Conservation (phyloP, 192 early-diverging fungal genomes). For the Cetraspora pellucida region DNA sequence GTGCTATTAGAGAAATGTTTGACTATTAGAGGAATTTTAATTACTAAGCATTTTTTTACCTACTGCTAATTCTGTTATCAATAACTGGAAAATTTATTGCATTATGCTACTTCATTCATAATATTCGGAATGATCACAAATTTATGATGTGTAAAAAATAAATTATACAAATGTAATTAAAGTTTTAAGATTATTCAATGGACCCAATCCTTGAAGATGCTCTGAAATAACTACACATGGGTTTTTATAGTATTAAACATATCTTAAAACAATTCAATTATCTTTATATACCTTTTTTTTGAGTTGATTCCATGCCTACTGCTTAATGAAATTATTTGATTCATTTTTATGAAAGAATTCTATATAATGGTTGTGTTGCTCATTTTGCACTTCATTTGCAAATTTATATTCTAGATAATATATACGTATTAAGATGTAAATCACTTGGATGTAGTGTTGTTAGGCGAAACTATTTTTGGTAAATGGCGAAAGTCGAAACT, state of each 20-base stretch:
- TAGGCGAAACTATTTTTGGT: too few relatives aligned
- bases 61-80: background rate
- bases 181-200: constrained; percentile 18
- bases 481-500: too few relatives aligned
- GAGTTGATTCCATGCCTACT: constrained; percentile 2
- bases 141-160: background rate
- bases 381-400: background rate
- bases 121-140: background rate
- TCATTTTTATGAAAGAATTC: background rate
- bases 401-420: background rate
- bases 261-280: constrained; percentile 3
- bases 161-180: background rate
- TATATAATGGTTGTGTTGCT: background rate
- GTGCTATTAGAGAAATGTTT: background rate
- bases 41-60: background rate
- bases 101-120: background rate
- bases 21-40: constrained; percentile 1
- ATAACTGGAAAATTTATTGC: background rate
- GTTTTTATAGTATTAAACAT: constrained; percentile 15
- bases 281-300: constrained; percentile 12
- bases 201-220: constrained; percentile 14
- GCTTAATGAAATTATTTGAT: constrained; percentile 18
- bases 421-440: too few relatives aligned
- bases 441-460: too few relatives aligned
- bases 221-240: constrained; percentile 17